Evolutionary conservation across 345 rosid species (phyloP).

Genomic region (Adansonia digitata): DNA sequence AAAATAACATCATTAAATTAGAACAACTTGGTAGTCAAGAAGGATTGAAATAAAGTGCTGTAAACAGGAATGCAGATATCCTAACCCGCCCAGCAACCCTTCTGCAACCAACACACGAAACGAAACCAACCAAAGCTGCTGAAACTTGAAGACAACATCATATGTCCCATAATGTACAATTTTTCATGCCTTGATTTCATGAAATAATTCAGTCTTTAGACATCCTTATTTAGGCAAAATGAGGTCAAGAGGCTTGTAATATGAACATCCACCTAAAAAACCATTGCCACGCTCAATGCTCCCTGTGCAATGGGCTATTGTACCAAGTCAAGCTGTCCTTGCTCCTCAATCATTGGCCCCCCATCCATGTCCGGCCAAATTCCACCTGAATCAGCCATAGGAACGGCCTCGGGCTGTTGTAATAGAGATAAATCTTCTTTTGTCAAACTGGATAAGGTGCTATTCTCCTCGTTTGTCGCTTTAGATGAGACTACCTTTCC

Average conservation of each 20-base stretch:
- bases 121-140: conserved; percentile 34
- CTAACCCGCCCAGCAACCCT: conserved; percentile 30
- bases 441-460: conserved; percentile 4
- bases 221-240: conserved; percentile 30
- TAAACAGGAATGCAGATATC: conserved; percentile 33
- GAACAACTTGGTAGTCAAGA: conserved; percentile 21
- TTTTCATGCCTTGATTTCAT: conserved; percentile 24
- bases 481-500: conserved; percentile 8
- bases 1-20: conserved; percentile 28
- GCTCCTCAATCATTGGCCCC: conserved; percentile 27
- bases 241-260: conserved; percentile 18
- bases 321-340: conserved; percentile 28
- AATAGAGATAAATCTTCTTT: conserved; percentile 17
- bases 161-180: conserved; percentile 28
- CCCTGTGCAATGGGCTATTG: conserved; percentile 40
- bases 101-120: conserved; percentile 34
- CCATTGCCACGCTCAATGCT: conserved; percentile 24
- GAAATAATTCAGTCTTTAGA: conserved; percentile 22
- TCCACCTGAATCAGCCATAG: conserved; percentile 27
- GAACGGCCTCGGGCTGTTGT: conserved; percentile 28
- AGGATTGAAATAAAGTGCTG: conserved; percentile 26
- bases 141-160: conserved; percentile 31
- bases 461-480: conserved; percentile 27
- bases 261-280: conserved; percentile 21
- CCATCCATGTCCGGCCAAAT: conserved; percentile 24